These are phyloP conservation scores for Aspergillus unguis DNA, from an alignment of 2,329 filamentous ascomycete genomes.

Conservation along the genomic window DNA sequence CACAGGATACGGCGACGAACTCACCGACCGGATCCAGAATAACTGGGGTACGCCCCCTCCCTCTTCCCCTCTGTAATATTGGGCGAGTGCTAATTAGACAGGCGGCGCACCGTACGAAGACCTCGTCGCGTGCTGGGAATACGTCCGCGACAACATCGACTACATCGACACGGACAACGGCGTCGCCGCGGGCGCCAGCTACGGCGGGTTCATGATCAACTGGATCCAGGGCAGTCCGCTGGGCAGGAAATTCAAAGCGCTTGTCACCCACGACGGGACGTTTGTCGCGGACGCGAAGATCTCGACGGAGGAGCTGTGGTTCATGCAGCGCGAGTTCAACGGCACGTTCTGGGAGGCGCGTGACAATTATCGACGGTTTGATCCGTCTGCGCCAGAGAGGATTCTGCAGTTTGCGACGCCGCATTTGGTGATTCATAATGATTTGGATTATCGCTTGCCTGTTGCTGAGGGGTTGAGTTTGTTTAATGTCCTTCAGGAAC, in stretches of 20 bases:
- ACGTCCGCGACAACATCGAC: slow-evolving; percentile 50
- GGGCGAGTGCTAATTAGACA: no score
- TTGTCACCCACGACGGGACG: slow-evolving; percentile 85
- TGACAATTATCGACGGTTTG: slow-evolving; percentile 65
- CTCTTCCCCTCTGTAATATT: no score
- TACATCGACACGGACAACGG: slow-evolving; percentile 39
- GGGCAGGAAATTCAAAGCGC: slow-evolving; percentile 78
- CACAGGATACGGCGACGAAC: slow-evolving; percentile 75
- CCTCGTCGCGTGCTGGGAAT: slow-evolving; percentile 72
- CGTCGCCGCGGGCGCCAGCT: slow-evolving; percentile 42
- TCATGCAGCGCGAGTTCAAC: slow-evolving; percentile 51
- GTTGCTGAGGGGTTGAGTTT: slow-evolving; percentile 74
- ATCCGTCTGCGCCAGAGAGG: slow-evolving; percentile 56
- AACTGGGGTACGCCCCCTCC: slow-evolving; percentile 68
- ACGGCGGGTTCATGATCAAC: slow-evolving; percentile 53
- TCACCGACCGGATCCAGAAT: slow-evolving; percentile 71
- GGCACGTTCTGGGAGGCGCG: slow-evolving; percentile 54
- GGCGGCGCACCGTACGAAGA: slow-evolving; percentile 67
- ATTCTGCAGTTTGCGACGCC: slow-evolving; percentile 73
- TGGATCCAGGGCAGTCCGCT: slow-evolving; percentile 89
- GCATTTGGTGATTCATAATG: slow-evolving; percentile 78
- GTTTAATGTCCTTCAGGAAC: slow-evolving; percentile 76
- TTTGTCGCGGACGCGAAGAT: slow-evolving; percentile 60
- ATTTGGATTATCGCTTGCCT: slow-evolving; percentile 80
- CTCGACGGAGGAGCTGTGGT: slow-evolving; percentile 52